Evolutionary conservation across 2,329 filamentous ascomycete genomes (phyloP), one percentile per base, ranked within the genome.

Genomic region (Fusarium tuaranense): DNA sequence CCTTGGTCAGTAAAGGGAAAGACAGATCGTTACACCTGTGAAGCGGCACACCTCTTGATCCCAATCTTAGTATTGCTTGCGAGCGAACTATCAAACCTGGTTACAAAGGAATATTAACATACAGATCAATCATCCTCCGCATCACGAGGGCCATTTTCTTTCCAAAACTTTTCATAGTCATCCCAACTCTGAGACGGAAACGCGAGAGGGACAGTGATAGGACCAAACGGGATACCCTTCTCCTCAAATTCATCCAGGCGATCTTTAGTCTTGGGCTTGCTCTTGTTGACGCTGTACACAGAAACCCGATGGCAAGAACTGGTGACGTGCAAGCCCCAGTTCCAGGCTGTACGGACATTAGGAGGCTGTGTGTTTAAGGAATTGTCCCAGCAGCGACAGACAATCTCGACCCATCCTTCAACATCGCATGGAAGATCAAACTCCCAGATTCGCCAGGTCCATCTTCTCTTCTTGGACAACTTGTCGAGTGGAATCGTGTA

Each of bases 271-370:
- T 73, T 72, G 1, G 86, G 84, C 39, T 82, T 85, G 2, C 81
- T 83, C 74, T 82, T 86, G 80, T 92, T 92, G 63, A 92, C 86
- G 74, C 90, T 92, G 80, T 92, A 93, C 8, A 92, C 80, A 61
- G 86, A 88, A 74, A 92, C 85, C 2, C 89, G 84, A 70, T 92
- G 91, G 67, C 88, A 91, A 1, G 87, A 90, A 8, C 86, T 89
- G 0, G 91, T 93, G 5, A 93, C 90, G 76, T 92, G 91, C 22
- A 93, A 81, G 18, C 88, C 91, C 90, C 90, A 92, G 76, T 93
- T 93, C 88, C 88, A 92, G 0, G 88, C 84, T 7, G 86, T 84
- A 14, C 90, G 82, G 0, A 91, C 86, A 69, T 85, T 84, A 0
- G 86, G 84, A 0, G 90, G 89, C 75, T 92, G 90, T 0, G 89